Evolutionary conservation across 176 grass and related monocot species (phyloP), one percentile per base, ranked within the genome.

Genomic region (Oryza longistaminata): DNA sequence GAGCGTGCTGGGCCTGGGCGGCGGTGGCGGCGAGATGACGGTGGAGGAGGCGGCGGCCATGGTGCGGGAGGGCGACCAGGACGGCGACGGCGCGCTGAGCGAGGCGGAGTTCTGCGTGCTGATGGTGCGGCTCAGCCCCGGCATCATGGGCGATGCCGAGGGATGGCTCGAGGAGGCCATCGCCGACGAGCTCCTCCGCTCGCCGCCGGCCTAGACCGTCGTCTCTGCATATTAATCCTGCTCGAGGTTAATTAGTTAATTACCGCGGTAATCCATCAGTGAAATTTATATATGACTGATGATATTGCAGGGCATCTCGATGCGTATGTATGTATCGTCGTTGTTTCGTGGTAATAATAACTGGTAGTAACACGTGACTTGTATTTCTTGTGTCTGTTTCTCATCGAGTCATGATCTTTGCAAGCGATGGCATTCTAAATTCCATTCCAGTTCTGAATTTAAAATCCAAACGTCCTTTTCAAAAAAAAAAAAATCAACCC

Each of bases 31-130:
- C 53, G 53, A 19, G 53, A 97, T 97, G 89, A 55, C 91, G 3
- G 46, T 12, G 0, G 87, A 90, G 60, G 94, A 97, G 81, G 94
- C 94, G 10, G 85, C 1, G 21, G 89, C 70, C 16, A 97, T 97
- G 94, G 89, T 97, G 50, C 22, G 60, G 66, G 94, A 97, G 50
- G 94, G 94, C 11, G 94, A 97, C 71, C 39, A 21, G n/a, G 94
- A 97, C 65, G 94, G 88, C 0, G 94, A 97, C 75, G 92, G 94
- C 9, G 94, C 24, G 29, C 90, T 97, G 52, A 88, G 89, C 79
- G 90, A 94, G 83, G 82, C 31, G 4, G 94, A 97, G 88, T 97
- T 97, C 81, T 97, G 92, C 78, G 92, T 97, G 44, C 91, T 97
- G 53, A 97, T 97, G 92, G 90, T 97, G 33, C 55, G 94, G 0